Evolutionary conservation across 345 rosid species (phyloP), one percentile per base, ranked within the genome.

Genomic region (Microthlaspi erraticum): DNA sequence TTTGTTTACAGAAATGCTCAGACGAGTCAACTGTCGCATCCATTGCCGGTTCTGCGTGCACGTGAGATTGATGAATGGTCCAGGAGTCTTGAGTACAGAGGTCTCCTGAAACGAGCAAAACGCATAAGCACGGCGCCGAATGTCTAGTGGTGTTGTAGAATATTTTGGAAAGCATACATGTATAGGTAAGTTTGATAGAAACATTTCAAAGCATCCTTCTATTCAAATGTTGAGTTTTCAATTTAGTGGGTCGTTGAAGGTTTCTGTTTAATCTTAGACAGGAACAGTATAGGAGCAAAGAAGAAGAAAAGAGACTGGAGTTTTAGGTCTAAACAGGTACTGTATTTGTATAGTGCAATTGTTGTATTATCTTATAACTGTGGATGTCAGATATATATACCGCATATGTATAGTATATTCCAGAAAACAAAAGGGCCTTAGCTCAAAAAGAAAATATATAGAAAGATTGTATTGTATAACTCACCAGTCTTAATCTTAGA

Each of bases 1-100:
- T 5, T 62, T 33, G 34, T 77, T 19, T 80, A 63, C 81, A 93
- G 98, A 84, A 91, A 93, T 75, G 96, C 97, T 79, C 98, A 91
- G 87, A 93, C 91, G 5, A 85, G 93, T 72, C 93, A 91, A 77
- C 82, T 93, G 43, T 93, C 96, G 26, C 98, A 91, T 73, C 98
- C 98, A 32, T 76, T 91, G 72, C 98, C 96, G 5, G 97, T 93
- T 77, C 90, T 93, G n/a, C 98, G 97, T 43, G 98, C 98, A 41
- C 92, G 97, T 45, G 97, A 93, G 82, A 87, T 91, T 56, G 98
- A 91, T 64, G 91, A 86, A 34, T 93, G 97, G 98, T 91, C 98
- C 13, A 86, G 90, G 81, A 87, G 94, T 83, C 76, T 42, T 17
- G 93, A 85, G 11, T 93, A 89, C 73, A 82, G 38, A 36, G 54